Conservation (phyloP, 139 green algal species). For the Chlorella sp. region DNA sequence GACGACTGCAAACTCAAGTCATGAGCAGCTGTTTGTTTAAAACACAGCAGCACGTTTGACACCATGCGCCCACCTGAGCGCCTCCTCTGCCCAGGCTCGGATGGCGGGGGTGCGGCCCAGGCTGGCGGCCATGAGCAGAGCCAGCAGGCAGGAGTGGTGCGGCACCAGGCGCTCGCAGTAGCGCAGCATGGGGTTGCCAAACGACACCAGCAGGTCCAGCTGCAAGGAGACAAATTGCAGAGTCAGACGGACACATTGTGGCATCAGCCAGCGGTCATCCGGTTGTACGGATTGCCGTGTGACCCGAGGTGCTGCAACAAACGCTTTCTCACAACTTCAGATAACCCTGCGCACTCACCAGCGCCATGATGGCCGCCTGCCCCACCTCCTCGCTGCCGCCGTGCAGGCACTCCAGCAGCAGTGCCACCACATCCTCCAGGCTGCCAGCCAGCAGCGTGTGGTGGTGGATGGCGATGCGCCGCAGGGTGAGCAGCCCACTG, state of each 20-base stretch:
- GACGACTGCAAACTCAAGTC: too few relatives aligned
- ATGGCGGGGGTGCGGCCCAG: constrained; percentile 7
- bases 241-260: too few relatives aligned
- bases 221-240: too few relatives aligned
- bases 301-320: too few relatives aligned
- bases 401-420: constrained; percentile 33
- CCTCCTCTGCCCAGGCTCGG: constrained; percentile 17
- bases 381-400: background rate
- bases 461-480: constrained; percentile 26
- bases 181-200: constrained; percentile 17
- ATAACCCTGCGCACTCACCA: too few relatives aligned
- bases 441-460: background rate
- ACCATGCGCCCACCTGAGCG: background rate
- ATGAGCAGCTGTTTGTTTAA: too few relatives aligned
- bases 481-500: constrained; percentile 12
- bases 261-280: too few relatives aligned
- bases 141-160: constrained; percentile 29
- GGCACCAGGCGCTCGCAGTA: constrained; percentile 3
- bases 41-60: too few relatives aligned
- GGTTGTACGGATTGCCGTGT: too few relatives aligned
- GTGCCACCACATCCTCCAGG: constrained; percentile 6
- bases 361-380: constrained; percentile 1
- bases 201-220: constrained; percentile 14
- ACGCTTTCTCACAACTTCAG: too few relatives aligned
- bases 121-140: constrained; percentile 29